These are phyloP conservation scores for Ascochyta clinopodiicola DNA, from an alignment of 2,329 filamentous ascomycete genomes.

Conservation along the genomic window DNA sequence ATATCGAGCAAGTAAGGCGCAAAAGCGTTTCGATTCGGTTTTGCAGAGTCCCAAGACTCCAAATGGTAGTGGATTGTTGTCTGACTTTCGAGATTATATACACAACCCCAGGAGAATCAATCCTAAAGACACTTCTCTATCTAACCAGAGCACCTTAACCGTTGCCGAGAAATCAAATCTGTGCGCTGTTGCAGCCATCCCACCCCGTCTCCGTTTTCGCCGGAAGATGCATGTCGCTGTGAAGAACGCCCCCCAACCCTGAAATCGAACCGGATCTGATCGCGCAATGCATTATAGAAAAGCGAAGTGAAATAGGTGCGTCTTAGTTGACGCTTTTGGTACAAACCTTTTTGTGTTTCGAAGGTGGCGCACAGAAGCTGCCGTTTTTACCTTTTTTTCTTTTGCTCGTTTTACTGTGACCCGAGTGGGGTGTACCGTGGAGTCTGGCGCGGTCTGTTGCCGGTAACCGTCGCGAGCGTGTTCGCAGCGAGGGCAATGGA, in stretches of 20 bases:
- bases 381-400: conserved; percentile 37
- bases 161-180: background rate
- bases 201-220: conserved; percentile 3
- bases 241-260: conserved; percentile 10
- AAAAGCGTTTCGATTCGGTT: conserved; percentile 1
- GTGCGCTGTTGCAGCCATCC: background rate
- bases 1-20: background rate
- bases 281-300: conserved; percentile 8
- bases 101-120: conserved; percentile 16
- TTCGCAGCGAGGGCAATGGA: background rate
- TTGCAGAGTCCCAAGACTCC: conserved; percentile 26
- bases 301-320: conserved; percentile 8
- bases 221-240: conserved; percentile 13
- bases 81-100: conserved; percentile 25
- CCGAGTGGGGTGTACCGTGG: conserved; percentile 16
- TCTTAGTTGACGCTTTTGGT: conserved; percentile 4
- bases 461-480: background rate
- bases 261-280: conserved; percentile 3
- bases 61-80: conserved; percentile 33
- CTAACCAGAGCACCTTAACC: background rate
- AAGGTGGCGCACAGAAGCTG: conserved; percentile 2
- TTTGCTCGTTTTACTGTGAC: conserved; percentile 29
- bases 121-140: background rate
- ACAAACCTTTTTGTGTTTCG: conserved; percentile 20
- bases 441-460: conserved; percentile 24